Percentiles rank a stretch among this genome's conserved stretches.
Evolutionary conservation across 768 basidiomycete genomes (phyloP).

Genomic region (Kwoniella europaea): DNA sequence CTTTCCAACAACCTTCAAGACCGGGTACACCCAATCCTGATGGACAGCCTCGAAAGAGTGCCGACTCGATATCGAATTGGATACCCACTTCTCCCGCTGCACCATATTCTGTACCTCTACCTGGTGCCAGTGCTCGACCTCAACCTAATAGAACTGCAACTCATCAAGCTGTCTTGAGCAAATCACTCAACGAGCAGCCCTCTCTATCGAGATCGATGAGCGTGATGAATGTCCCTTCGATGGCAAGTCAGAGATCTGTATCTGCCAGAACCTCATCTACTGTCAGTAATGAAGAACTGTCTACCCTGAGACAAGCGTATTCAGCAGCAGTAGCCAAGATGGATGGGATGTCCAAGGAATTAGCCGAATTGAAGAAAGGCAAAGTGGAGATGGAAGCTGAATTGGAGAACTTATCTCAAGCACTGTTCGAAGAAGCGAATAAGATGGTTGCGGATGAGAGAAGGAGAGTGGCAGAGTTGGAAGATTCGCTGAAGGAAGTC

Average conservation of each 20-base stretch:
- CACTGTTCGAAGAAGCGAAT: slow-evolving; percentile 59
- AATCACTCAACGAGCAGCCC: slow-evolving; percentile 16
- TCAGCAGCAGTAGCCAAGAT: slow-evolving; percentile 38
- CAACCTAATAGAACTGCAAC: neutral
- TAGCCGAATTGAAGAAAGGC: slow-evolving; percentile 52
- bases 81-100: slow-evolving; percentile 18
- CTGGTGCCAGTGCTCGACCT: neutral
- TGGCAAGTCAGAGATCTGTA: slow-evolving; percentile 3
- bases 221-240: slow-evolving; percentile 23
- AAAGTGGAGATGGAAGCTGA: slow-evolving; percentile 58
- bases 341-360: slow-evolving; percentile 46
- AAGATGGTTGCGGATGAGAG: slow-evolving; percentile 59
- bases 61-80: slow-evolving; percentile 21
- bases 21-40: slow-evolving; percentile 28
- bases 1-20: slow-evolving; percentile 10
- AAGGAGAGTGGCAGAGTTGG: slow-evolving; percentile 45
- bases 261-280: neutral
- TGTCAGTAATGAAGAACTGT: slow-evolving; percentile 33
- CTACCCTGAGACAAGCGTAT: slow-evolving; percentile 34
- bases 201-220: slow-evolving; percentile 26
- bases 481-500: slow-evolving; percentile 53
- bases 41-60: slow-evolving; percentile 16
- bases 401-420: slow-evolving; percentile 55
- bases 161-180: slow-evolving; percentile 9
- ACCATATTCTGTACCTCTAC: neutral